phyloP scores from a whole-genome alignment of 768 basidiomycete genomes.

The Candolleomyces aberdarensis region DNA sequence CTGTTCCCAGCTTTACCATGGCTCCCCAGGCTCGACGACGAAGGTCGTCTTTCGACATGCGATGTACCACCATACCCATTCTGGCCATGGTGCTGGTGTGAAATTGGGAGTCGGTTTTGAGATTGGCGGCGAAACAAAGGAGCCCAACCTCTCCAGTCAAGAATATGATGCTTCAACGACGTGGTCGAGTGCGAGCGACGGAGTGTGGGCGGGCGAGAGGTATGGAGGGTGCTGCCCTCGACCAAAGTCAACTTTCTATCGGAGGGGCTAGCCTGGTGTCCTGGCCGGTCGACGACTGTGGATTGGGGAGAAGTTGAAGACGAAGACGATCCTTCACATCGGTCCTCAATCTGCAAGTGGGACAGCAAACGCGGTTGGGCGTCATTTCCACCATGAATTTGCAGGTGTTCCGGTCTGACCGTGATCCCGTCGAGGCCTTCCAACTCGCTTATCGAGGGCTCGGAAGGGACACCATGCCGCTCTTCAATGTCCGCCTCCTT shows the following conservation, averaged over 20 bases:
- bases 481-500: conserved; percentile 3
- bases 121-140: neutral
- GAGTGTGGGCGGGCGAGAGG: neutral
- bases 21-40: no score
- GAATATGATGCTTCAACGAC: neutral
- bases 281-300: neutral
- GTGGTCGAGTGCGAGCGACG: neutral
- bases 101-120: neutral
- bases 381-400: neutral
- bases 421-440: neutral
- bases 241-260: no score
- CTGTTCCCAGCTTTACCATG: no score
- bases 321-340: neutral
- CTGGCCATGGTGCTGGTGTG: neutral
- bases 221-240: neutral
- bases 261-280: neutral
- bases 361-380: neutral
- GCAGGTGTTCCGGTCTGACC: neutral
- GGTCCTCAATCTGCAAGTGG: neutral
- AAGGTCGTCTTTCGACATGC: neutral
- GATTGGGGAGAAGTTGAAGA: neutral
- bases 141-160: conserved; percentile 4
- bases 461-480: neutral
- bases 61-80: neutral
- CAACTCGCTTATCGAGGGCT: neutral